Conservation (phyloP, 2,329 filamentous ascomycete species). For the Metarhizium anisopliae region DNA sequence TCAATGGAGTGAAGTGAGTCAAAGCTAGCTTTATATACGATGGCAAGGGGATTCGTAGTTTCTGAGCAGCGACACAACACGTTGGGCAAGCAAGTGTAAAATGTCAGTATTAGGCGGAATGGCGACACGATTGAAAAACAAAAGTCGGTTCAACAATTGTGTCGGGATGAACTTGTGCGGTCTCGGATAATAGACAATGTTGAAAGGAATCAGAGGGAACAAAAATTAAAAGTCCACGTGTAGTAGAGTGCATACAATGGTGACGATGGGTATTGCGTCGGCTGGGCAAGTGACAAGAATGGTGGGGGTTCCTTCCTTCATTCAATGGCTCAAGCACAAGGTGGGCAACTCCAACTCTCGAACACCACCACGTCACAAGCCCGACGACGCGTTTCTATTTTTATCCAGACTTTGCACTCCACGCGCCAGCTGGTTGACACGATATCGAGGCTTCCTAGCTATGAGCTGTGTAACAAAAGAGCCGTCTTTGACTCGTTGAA, state of each 20-base stretch:
- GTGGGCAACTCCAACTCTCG: too few species aligned
- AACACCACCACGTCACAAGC: background rate
- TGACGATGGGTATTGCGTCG: too few species aligned
- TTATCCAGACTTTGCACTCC: background rate
- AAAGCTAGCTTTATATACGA: background rate
- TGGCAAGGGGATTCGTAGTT: background rate
- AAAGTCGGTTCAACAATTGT: background rate
- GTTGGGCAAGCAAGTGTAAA: slow-evolving; percentile 4
- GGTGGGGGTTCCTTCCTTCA: background rate
- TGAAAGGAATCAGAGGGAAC: background rate
- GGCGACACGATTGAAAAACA: background rate
- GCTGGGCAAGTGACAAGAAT: background rate
- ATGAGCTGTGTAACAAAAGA: background rate
- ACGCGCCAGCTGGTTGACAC: background rate
- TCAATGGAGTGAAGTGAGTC: background rate
- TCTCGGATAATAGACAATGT: background rate
- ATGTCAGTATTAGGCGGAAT: background rate
- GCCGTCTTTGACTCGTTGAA: background rate
- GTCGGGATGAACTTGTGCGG: background rate
- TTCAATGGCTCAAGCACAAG: too few species aligned
- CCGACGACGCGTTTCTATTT: background rate
- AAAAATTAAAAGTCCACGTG: background rate
- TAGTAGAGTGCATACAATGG: background rate
- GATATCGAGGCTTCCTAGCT: background rate
- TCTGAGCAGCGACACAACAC: background rate